A percentile compares a stretch with the other conserved stretches of the same genome.
Evolutionary conservation across 768 basidiomycete genomes (phyloP).

Genomic region (Austroboletus eburneus): DNA sequence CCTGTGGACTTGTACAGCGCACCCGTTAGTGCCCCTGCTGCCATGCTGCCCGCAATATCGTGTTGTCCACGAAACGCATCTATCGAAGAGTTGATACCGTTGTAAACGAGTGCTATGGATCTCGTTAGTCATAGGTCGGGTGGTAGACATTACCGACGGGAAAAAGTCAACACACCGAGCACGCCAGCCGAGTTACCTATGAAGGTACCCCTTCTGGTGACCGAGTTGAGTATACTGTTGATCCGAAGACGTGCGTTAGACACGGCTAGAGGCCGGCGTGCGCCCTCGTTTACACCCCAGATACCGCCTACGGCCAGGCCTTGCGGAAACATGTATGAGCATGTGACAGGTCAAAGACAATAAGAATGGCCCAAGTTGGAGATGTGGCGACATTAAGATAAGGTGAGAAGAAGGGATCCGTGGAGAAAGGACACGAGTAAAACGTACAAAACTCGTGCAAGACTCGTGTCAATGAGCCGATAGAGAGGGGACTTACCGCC

Average conservation of each 20-base stretch:
- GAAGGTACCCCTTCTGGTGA: slow-evolving; percentile 95
- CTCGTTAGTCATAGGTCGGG: slow-evolving; percentile 34
- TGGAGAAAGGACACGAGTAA: slow-evolving; percentile 43
- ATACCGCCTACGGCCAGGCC: slow-evolving; percentile 92
- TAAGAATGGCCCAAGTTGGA: slow-evolving; percentile 64
- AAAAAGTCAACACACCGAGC: slow-evolving; percentile 67
- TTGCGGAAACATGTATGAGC: slow-evolving; percentile 59
- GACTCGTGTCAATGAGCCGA: slow-evolving; percentile 46
- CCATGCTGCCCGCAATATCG: slow-evolving; percentile 88
- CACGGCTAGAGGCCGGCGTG: slow-evolving; percentile 80
- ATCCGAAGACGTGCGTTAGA: slow-evolving; percentile 86
- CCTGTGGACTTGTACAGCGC: slow-evolving; percentile 92
- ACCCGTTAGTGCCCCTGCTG: slow-evolving; percentile 87
- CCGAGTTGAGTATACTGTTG: slow-evolving; percentile 94
- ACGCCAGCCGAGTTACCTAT: slow-evolving; percentile 98
- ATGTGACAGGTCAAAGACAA: slow-evolving; percentile 80
- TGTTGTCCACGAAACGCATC: slow-evolving; percentile 87
- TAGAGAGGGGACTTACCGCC: slow-evolving; percentile 77
- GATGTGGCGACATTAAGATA: slow-evolving; percentile 55
- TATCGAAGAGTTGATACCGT: slow-evolving; percentile 92
- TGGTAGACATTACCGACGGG: slow-evolving; percentile 25
- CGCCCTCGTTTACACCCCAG: slow-evolving; percentile 96
- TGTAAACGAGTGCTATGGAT: slow-evolving; percentile 84
- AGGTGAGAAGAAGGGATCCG: slow-evolving; percentile 55
- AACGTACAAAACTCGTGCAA: slow-evolving; percentile 44